These are phyloP conservation scores for Zychaea mexicana DNA, from an alignment of 371 early-diverging fungal species.

Conservation along the genomic window DNA sequence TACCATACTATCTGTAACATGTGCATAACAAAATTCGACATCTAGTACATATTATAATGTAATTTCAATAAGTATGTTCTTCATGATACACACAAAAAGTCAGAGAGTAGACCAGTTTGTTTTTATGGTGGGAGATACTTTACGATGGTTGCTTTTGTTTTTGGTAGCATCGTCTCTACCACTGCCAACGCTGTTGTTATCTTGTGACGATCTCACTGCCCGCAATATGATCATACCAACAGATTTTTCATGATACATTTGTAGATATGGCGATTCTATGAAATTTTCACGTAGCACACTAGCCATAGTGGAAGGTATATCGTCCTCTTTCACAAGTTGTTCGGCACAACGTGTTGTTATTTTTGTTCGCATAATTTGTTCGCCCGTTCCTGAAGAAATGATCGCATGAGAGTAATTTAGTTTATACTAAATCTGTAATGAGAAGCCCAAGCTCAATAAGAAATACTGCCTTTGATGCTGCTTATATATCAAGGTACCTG, in stretches of 20 bases:
- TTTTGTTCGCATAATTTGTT: slow-evolving; percentile 76
- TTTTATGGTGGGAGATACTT: neutral
- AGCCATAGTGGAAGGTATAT: slow-evolving; percentile 33
- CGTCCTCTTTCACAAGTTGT: slow-evolving; percentile 26
- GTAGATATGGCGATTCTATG: slow-evolving; percentile 40
- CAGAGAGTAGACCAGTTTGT: neutral
- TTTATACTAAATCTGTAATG: too few species aligned
- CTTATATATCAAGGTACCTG: slow-evolving; percentile 33
- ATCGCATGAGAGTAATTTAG: too few species aligned
- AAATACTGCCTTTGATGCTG: too few species aligned
- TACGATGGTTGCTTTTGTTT: too few species aligned
- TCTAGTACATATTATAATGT: neutral
- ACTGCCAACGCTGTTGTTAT: neutral
- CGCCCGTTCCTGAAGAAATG: slow-evolving; percentile 76
- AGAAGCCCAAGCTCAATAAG: too few species aligned
- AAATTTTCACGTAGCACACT: slow-evolving; percentile 27
- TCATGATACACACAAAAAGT: neutral
- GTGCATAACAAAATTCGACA: slow-evolving; percentile 59
- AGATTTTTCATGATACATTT: slow-evolving; percentile 39
- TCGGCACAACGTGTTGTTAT: slow-evolving; percentile 62
- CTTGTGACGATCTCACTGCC: slow-evolving; percentile 4
- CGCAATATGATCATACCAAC: slow-evolving; percentile 52
- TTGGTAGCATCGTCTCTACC: too few species aligned
- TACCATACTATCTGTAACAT: slow-evolving; percentile 65
- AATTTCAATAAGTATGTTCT: too few species aligned